Evolutionary conservation across 805 yeast genomes (phyloP).

Genomic region (Candida saitoana): DNA sequence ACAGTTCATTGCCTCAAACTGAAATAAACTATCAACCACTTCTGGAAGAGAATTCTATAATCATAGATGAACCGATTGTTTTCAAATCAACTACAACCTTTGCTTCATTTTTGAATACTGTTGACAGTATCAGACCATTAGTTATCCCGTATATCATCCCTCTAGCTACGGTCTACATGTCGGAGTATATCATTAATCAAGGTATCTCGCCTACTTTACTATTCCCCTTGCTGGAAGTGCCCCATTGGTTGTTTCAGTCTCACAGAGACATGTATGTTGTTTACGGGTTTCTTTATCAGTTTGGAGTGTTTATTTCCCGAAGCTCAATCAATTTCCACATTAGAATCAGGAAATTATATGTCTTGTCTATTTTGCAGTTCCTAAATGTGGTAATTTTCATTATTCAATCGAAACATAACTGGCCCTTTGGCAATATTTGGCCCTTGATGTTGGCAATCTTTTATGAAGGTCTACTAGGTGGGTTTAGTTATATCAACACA

Average conservation of each 20-base stretch:
- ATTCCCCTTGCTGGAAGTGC: conserved; percentile 67
- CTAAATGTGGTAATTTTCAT: conserved; percentile 57
- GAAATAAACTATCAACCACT: conserved; percentile 5
- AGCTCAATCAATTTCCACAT: conserved; percentile 68
- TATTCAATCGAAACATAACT: conserved; percentile 55
- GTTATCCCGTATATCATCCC: conserved; percentile 78
- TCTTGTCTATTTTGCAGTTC: conserved; percentile 63
- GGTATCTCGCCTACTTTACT: conserved; percentile 86
- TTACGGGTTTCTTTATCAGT: conserved; percentile 83
- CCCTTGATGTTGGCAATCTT: conserved; percentile 59
- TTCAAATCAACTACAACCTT: not conserved
- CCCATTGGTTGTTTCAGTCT: conserved; percentile 49
- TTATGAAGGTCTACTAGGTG: conserved; percentile 90
- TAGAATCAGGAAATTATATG: conserved; percentile 54
- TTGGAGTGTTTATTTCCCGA: conserved; percentile 89
- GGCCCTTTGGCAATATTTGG: conserved; percentile 59
- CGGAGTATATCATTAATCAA: conserved; percentile 88
- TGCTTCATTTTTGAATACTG: conserved; percentile 12
- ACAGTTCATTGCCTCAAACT: conserved; percentile 19
- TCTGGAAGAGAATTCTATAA: not conserved
- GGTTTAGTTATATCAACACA: conserved; percentile 85
- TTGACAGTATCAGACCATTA: conserved; percentile 37
- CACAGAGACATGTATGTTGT: conserved; percentile 88
- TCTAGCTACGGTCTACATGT: conserved; percentile 71
- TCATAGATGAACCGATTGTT: not conserved